Conservation (phyloP, 176 grass and related monocot genomes). For the Themeda triandra region DNA sequence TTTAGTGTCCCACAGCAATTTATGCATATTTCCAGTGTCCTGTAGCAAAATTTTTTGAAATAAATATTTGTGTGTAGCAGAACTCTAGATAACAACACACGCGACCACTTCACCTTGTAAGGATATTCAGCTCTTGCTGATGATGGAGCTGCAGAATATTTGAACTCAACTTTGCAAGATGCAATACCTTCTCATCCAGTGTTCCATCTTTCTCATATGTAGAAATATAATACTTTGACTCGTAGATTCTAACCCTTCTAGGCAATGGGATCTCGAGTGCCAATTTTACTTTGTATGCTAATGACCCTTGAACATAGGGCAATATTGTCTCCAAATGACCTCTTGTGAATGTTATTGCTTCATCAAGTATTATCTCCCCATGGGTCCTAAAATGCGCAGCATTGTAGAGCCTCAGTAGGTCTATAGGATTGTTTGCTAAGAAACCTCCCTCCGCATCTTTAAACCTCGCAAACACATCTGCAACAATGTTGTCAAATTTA, state of each 20-base stretch:
- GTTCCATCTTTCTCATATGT: neutral
- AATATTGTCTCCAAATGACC: neutral
- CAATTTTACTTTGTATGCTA: neutral
- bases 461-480: slow-evolving; percentile 2
- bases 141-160: neutral
- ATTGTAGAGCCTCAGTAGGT: neutral
- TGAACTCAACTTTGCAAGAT: neutral
- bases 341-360: neutral
- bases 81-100: neutral
- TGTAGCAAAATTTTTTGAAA: too few species aligned
- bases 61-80: neutral
- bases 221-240: neutral
- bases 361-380: neutral
- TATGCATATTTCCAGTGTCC: too few species aligned
- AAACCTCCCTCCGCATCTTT: neutral
- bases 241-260: slow-evolving; percentile 6
- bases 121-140: neutral
- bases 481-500: too few species aligned
- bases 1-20: too few species aligned
- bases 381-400: neutral
- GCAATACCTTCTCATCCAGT: neutral
- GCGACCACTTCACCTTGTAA: neutral
- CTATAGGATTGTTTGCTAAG: neutral
- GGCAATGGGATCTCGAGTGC: neutral
- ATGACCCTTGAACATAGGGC: neutral